Conservation (phyloP, 495 filamentous ascomycete genomes). For the Rhizodiscina lignyota region DNA sequence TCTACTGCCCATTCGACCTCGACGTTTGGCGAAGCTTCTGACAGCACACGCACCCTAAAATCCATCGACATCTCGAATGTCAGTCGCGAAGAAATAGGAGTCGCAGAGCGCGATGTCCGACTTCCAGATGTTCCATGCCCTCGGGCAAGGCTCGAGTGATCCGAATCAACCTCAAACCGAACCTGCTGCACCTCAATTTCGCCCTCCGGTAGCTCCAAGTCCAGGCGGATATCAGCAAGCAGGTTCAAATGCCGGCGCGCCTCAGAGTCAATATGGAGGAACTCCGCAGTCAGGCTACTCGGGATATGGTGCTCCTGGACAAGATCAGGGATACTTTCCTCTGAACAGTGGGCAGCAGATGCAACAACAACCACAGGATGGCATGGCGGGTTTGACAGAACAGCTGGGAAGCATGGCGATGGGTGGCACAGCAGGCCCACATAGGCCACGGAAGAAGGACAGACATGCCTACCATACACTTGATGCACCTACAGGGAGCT, state of each 20-base stretch:
- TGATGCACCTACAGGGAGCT: constrained; percentile 46
- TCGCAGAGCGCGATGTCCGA: too few species aligned
- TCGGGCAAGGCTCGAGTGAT: constrained; percentile 48
- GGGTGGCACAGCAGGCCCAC: constrained; percentile 39
- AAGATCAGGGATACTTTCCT: constrained; percentile 18
- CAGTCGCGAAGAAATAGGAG: too few species aligned
- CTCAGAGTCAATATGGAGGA: constrained; percentile 3
- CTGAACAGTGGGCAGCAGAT: constrained; percentile 7
- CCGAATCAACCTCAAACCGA: constrained; percentile 34
- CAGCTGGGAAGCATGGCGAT: constrained; percentile 78
- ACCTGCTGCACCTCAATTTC: constrained; percentile 39
- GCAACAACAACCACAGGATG: constrained; percentile 13
- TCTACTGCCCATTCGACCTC: too few species aligned
- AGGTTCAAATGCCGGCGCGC: constrained; percentile 18
- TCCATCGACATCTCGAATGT: too few species aligned
- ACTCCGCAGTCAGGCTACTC: constrained; percentile 17
- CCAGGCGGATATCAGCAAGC: constrained; percentile 46
- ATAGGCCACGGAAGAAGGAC: constrained; percentile 63
- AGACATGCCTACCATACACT: constrained; percentile 84
- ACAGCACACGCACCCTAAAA: too few species aligned
- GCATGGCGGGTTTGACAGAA: constrained; percentile 48
- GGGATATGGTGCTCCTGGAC: constrained; percentile 13
- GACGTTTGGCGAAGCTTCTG: too few species aligned
- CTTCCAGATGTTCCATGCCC: constrained; percentile 59
- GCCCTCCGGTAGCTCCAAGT: constrained; percentile 29